phyloP scores from a whole-genome alignment of 1,284 basidiomycete genomes.

The Naganishia sp. region DNA sequence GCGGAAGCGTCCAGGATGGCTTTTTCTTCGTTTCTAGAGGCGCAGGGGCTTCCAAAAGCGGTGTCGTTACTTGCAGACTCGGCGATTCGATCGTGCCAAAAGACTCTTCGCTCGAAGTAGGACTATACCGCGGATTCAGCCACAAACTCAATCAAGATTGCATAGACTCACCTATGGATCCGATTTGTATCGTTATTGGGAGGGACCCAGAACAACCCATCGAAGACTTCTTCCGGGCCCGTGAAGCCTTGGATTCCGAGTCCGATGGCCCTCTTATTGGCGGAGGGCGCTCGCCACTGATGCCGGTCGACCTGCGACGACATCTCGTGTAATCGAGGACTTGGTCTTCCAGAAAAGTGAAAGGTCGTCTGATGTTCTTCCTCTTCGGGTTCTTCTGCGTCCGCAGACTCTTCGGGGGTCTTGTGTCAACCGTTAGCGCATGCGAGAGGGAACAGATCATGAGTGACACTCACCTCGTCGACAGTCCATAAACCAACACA shows the following conservation, averaged over 20 bases:
- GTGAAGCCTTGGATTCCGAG: not conserved
- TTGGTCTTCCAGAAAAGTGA: not conserved
- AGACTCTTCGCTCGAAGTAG: constrained; percentile 4
- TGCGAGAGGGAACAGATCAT: no score
- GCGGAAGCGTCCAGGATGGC: not conserved
- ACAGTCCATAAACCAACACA: constrained; percentile 19
- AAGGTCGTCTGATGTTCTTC: not conserved
- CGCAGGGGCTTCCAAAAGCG: not conserved
- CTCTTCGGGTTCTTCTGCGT: not conserved
- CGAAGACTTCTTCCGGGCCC: constrained; percentile 2
- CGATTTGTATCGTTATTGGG: not conserved
- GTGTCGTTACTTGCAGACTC: not conserved
- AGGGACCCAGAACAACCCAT: constrained; percentile 18
- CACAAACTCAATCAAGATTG: not conserved
- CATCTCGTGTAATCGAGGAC: not conserved
- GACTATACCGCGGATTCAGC: not conserved
- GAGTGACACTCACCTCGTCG: not conserved
- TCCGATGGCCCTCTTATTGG: not conserved
- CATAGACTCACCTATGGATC: not conserved
- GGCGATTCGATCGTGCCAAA: not conserved
- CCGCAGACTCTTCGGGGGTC: not conserved
- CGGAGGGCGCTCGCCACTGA: not conserved
- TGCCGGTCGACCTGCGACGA: not conserved
- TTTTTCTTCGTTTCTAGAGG: not conserved
- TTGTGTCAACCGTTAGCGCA: not conserved